These are phyloP conservation scores for Curvularia lunata DNA, from an alignment of 2,329 filamentous ascomycete species.

Conservation along the genomic window DNA sequence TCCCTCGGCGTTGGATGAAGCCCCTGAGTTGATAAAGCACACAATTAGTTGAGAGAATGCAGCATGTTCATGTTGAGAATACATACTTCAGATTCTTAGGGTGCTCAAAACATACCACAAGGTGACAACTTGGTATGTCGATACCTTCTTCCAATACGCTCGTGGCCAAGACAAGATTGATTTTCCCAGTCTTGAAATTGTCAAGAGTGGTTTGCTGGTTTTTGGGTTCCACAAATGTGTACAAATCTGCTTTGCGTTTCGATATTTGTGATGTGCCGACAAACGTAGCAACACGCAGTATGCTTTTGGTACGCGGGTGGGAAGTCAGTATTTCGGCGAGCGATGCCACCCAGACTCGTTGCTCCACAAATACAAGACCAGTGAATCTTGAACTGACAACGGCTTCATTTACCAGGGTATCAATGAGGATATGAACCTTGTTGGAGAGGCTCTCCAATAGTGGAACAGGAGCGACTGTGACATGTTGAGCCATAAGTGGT, in stretches of 20 bases:
- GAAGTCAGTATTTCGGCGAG: constrained; percentile 48
- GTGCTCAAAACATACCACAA: constrained; percentile 69
- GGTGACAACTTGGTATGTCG: constrained; percentile 67
- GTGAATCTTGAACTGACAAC: constrained; percentile 38
- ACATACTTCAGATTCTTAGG: constrained; percentile 63
- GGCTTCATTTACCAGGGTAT: constrained; percentile 47
- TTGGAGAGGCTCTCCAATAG: constrained; percentile 34
- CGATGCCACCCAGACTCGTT: constrained; percentile 53
- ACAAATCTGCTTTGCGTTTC: constrained; percentile 55
- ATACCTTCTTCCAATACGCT: constrained; percentile 67
- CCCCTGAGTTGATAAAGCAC: constrained; percentile 42
- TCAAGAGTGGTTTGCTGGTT: constrained; percentile 60
- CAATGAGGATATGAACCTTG: constrained; percentile 48
- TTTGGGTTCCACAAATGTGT: constrained; percentile 56
- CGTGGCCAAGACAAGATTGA: constrained; percentile 65
- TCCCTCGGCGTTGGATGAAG: constrained; percentile 69
- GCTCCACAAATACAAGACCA: constrained; percentile 56
- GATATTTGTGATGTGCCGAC: constrained; percentile 58
- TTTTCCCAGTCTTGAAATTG: constrained; percentile 60
- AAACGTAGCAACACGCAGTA: constrained; percentile 57
- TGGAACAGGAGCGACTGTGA: constrained; percentile 6
- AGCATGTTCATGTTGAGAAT: background rate
- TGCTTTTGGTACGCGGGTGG: constrained; percentile 39
- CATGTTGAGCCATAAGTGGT: constrained; percentile 19
- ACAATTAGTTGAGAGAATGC: background rate